These are phyloP conservation scores for Dactylellina drechsleri DNA, from an alignment of 2,329 filamentous ascomycete genomes.

Conservation along the genomic window DNA sequence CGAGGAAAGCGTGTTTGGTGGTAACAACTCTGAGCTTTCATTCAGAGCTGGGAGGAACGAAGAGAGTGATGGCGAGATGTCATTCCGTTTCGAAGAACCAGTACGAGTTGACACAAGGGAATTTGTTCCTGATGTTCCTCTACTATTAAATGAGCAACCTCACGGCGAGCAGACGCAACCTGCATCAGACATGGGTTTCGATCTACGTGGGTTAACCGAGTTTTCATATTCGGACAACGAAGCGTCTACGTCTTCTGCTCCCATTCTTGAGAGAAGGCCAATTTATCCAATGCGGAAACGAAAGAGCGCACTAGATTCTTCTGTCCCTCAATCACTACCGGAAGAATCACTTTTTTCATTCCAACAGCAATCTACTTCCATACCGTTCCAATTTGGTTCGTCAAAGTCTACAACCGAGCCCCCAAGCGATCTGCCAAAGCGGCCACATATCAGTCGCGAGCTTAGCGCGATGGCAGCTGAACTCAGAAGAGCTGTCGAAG, in stretches of 20 bases:
- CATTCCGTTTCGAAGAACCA: conserved; percentile 48
- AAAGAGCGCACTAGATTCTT: conserved; percentile 26
- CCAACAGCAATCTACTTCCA: conserved; percentile 15
- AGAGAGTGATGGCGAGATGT: conserved; percentile 42
- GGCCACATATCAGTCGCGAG: conserved; percentile 57
- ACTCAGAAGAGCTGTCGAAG: conserved; percentile 56
- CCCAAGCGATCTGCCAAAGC: conserved; percentile 28
- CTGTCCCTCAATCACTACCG: conserved; percentile 1
- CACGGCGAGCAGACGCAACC: conserved; percentile 13
- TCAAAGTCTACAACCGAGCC: conserved; percentile 19
- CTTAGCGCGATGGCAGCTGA: conserved; percentile 56
- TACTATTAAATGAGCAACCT: conserved; percentile 8
- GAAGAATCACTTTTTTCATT: conserved; percentile 37
- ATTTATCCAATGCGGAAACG: conserved; percentile 44
- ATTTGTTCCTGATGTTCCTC: background rate
- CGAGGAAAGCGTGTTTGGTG: conserved; percentile 52
- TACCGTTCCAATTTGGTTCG: conserved; percentile 44
- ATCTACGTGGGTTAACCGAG: conserved; percentile 39
- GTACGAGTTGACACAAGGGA: conserved; percentile 27
- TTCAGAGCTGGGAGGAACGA: conserved; percentile 42
- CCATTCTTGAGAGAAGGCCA: conserved; percentile 31
- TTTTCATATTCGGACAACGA: conserved; percentile 44
- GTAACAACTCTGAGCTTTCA: conserved; percentile 46
- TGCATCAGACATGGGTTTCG: conserved; percentile 38
- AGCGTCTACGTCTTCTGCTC: conserved; percentile 28